phyloP scores from a whole-genome alignment of 192 early-diverging fungal species.

The Coemansia sp. region DNA sequence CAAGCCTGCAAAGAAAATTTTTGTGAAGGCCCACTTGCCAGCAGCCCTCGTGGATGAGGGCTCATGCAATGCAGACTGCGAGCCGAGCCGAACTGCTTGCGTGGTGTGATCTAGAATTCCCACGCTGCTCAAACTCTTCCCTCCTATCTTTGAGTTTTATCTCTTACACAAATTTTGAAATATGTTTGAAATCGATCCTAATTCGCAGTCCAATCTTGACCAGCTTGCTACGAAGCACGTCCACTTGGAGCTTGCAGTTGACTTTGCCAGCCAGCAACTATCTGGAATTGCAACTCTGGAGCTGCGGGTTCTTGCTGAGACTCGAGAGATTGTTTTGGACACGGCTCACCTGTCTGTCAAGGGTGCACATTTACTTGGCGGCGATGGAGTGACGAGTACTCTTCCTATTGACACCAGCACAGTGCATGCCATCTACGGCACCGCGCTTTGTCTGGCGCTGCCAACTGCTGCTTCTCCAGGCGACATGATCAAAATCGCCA shows the following conservation, averaged over 20 bases:
- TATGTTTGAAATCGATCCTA: conserved; percentile 72
- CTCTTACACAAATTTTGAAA: background rate
- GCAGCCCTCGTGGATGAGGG: background rate
- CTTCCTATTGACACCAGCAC: conserved; percentile 45
- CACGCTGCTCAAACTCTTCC: background rate
- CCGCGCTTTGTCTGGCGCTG: conserved; percentile 71
- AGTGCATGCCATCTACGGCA: conserved; percentile 71
- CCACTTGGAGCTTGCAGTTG: conserved; percentile 74
- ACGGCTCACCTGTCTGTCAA: conserved; percentile 56
- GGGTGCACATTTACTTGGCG: conserved; percentile 14
- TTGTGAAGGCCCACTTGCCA: background rate
- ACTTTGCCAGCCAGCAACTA: conserved; percentile 76
- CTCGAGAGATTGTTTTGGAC: conserved; percentile 72
- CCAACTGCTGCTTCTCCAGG: conserved; percentile 47
- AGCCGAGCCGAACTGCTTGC: background rate
- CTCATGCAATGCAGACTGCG: background rate
- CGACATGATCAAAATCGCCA: conserved; percentile 61
- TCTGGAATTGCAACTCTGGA: conserved; percentile 68
- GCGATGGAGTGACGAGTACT: conserved; percentile 2
- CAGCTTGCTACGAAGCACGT: conserved; percentile 75
- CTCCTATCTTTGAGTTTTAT: background rate
- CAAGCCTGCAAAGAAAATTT: conserved; percentile 1
- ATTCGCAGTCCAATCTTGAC: conserved; percentile 80
- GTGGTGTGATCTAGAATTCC: background rate
- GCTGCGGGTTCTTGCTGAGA: conserved; percentile 60